Evolutionary conservation across 495 filamentous ascomycete species (phyloP).

Genomic region (Clohesyomyces aquaticus): DNA sequence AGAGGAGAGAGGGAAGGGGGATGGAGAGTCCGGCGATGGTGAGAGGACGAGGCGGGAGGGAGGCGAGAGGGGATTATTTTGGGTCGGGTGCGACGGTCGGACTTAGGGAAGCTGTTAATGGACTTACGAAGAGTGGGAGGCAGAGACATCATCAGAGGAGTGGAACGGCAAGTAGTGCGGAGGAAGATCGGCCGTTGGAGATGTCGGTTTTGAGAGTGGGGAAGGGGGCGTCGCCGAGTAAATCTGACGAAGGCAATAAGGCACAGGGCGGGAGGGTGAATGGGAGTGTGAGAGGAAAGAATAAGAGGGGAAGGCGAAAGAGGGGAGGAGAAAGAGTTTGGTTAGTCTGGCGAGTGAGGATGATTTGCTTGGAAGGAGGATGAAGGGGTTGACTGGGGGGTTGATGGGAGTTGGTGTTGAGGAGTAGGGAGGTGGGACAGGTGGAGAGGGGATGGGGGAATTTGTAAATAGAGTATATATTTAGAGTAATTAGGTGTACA

Average conservation of each 20-base stretch:
- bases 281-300: slow-evolving; percentile 42
- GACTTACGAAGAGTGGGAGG: slow-evolving; percentile 13
- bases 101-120: slow-evolving; percentile 27
- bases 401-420: slow-evolving; percentile 62
- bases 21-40: too few species aligned
- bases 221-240: too few species aligned
- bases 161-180: slow-evolving; percentile 68
- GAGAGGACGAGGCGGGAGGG: slow-evolving; percentile 13
- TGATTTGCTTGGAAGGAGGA: slow-evolving; percentile 79
- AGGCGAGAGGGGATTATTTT: slow-evolving; percentile 37
- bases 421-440: background rate
- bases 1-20: slow-evolving; percentile 43
- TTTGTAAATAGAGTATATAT: too few species aligned
- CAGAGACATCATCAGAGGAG: slow-evolving; percentile 49
- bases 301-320: slow-evolving; percentile 40
- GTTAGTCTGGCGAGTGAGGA: slow-evolving; percentile 80
- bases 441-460: background rate
- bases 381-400: slow-evolving; percentile 79
- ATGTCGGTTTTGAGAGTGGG: slow-evolving; percentile 67
- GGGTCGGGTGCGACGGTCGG: slow-evolving; percentile 20
- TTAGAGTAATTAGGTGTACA: too few species aligned
- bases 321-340: slow-evolving; percentile 59
- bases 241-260: background rate
- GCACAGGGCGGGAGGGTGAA: slow-evolving; percentile 16
- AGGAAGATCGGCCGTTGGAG: slow-evolving; percentile 79